Percentiles rank a stretch among this genome's conserved stretches.
These are phyloP conservation scores for Hygrocybe coccinea DNA, from an alignment of 768 basidiomycete genomes.

Conservation along the genomic window DNA sequence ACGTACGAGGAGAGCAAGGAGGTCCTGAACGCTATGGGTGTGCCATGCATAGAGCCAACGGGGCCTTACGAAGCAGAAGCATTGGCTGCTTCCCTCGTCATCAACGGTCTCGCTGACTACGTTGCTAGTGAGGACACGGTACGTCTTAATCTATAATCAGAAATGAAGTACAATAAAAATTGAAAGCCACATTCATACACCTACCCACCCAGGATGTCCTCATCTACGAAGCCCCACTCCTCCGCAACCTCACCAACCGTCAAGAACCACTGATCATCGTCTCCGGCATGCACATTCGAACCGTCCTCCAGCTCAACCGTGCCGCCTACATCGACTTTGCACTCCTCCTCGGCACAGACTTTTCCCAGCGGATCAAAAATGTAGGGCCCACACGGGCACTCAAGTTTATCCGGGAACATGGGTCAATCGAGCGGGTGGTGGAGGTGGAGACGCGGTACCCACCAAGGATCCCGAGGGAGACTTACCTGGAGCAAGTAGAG, in stretches of 20 bases:
- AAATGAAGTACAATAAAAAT: neutral
- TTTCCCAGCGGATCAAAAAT: conserved; percentile 77
- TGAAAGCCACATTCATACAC: conserved; percentile 5
- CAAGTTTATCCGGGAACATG: conserved; percentile 65
- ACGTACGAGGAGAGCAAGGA: conserved; percentile 70
- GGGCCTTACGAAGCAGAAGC: conserved; percentile 83
- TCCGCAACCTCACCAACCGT: conserved; percentile 69
- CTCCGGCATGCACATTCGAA: conserved; percentile 58
- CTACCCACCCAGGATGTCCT: conserved; percentile 59
- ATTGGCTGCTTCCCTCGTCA: conserved; percentile 71
- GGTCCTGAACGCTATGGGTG: conserved; percentile 74
- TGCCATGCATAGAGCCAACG: conserved; percentile 64
- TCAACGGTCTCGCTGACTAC: conserved; percentile 73
- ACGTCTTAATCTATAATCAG: conserved; percentile 19
- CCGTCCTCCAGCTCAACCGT: conserved; percentile 51
- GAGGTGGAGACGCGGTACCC: conserved; percentile 46
- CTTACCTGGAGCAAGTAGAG: conserved; percentile 62
- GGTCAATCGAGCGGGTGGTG: conserved; percentile 68
- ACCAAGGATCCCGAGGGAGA: conserved; percentile 41
- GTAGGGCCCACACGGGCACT: conserved; percentile 77
- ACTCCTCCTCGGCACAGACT: conserved; percentile 86
- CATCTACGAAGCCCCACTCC: conserved; percentile 73
- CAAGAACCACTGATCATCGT: conserved; percentile 58
- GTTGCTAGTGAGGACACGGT: conserved; percentile 91
- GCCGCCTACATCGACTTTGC: conserved; percentile 75